Percentiles rank a stretch among this genome's conserved stretches.
These are phyloP conservation scores for Brassica nigra DNA, from an alignment of 345 rosid species.

Conservation along the genomic window DNA sequence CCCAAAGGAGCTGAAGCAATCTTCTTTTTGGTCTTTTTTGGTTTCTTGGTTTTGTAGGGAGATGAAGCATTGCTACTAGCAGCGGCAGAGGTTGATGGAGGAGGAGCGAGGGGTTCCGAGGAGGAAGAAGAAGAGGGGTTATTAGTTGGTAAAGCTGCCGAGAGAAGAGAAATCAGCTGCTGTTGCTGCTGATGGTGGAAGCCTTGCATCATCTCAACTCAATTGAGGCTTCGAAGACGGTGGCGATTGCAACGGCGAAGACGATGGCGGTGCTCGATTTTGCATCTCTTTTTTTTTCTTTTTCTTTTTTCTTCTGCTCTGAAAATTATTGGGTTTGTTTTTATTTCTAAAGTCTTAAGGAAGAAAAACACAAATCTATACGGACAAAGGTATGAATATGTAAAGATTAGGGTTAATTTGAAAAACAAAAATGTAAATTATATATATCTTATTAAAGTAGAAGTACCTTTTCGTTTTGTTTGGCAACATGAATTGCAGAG, in stretches of 20 bases:
- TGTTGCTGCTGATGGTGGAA: constrained; percentile 42
- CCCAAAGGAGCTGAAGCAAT: constrained; percentile 10
- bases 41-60: neutral
- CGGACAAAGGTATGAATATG: neutral
- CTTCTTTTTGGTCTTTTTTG: neutral
- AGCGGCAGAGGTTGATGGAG: constrained; percentile 20
- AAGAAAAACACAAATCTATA: neutral
- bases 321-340: constrained; percentile 5
- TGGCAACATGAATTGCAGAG: too few species aligned
- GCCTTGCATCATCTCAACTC: constrained; percentile 53
- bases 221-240: constrained; percentile 19
- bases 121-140: constrained; percentile 38
- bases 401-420: neutral
- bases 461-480: too few species aligned
- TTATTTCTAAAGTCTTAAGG: neutral
- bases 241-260: constrained; percentile 35
- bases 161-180: constrained; percentile 73
- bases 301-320: neutral
- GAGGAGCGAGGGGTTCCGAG: constrained; percentile 10
- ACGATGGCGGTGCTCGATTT: constrained; percentile 30
- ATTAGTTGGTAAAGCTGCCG: constrained; percentile 73
- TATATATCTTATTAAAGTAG: too few species aligned
- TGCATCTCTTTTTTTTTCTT: constrained; percentile 19
- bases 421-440: neutral
- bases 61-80: constrained; percentile 7